Conservation (phyloP, 805 yeast species). For the Myxozyma sirexii region DNA sequence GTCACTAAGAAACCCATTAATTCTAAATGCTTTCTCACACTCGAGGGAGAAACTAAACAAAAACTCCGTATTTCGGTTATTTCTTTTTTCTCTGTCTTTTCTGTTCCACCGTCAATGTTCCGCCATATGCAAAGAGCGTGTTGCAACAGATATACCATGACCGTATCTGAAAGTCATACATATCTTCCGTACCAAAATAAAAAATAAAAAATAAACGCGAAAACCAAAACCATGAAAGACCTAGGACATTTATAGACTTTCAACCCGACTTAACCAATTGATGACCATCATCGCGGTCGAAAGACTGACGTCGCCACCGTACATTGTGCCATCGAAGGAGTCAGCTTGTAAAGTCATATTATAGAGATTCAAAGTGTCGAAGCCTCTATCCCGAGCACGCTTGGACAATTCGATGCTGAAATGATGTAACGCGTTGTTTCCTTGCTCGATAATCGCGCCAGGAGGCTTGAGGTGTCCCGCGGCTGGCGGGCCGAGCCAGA, state of each 20-base stretch:
- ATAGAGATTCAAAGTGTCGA: slow-evolving; percentile 28
- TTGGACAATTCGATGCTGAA: slow-evolving; percentile 27
- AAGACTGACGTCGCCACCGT: slow-evolving; percentile 29
- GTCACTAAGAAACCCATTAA: too few species aligned
- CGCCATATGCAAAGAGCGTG: too few species aligned
- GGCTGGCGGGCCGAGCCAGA: slow-evolving; percentile 34
- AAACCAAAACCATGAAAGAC: not conserved
- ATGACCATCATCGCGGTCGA: slow-evolving; percentile 33
- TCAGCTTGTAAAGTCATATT: slow-evolving; percentile 33
- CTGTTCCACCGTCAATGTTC: too few species aligned
- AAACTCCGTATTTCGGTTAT: too few species aligned
- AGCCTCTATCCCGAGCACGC: slow-evolving; percentile 29
- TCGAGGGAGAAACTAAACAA: too few species aligned
- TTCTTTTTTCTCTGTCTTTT: too few species aligned
- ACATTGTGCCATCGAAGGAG: slow-evolving; percentile 33
- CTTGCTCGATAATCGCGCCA: slow-evolving; percentile 35
- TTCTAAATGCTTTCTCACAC: too few species aligned
- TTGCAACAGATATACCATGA: too few species aligned
- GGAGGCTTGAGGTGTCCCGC: slow-evolving; percentile 35
- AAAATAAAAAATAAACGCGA: too few species aligned
- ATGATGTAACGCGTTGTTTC: slow-evolving; percentile 32
- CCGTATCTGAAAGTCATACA: too few species aligned
- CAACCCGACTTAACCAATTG: slow-evolving; percentile 33
- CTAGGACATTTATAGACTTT: slow-evolving; percentile 13
- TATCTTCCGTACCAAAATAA: too few species aligned